These are phyloP conservation scores for Tricholoma bakamatsutake DNA, from an alignment of 768 basidiomycete species.

Conservation along the genomic window DNA sequence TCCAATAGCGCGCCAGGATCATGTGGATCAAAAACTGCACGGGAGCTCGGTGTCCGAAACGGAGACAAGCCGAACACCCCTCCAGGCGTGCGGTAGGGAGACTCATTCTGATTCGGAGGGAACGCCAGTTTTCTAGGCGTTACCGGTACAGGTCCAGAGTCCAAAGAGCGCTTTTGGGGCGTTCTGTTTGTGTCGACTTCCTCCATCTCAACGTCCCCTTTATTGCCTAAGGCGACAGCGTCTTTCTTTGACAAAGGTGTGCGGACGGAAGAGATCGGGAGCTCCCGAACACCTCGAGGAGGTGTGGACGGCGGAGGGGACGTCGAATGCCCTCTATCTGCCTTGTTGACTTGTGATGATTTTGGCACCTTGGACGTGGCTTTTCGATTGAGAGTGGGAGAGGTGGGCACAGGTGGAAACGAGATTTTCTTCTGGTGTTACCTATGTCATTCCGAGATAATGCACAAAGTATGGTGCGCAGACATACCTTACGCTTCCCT, in stretches of 20 bases:
- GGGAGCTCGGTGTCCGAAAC: slow-evolving; percentile 46
- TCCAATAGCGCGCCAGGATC: slow-evolving; percentile 64
- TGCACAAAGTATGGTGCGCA: neutral
- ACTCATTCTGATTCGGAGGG: slow-evolving; percentile 29
- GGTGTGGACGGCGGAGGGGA: slow-evolving; percentile 17
- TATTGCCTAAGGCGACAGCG: slow-evolving; percentile 22
- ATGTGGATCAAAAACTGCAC: slow-evolving; percentile 61
- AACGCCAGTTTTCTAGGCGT: slow-evolving; percentile 36
- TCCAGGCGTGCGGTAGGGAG: slow-evolving; percentile 34
- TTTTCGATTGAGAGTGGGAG: slow-evolving; percentile 40
- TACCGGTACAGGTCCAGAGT: slow-evolving; percentile 24
- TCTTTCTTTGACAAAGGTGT: slow-evolving; percentile 19
- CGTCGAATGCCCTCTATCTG: slow-evolving; percentile 7
- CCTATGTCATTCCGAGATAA: slow-evolving; percentile 9
- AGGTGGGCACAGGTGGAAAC: slow-evolving; percentile 38
- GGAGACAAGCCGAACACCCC: slow-evolving; percentile 26
- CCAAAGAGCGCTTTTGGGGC: slow-evolving; percentile 29
- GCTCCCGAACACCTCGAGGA: slow-evolving; percentile 13
- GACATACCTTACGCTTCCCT: slow-evolving; percentile 22
- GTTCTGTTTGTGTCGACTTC: slow-evolving; percentile 28
- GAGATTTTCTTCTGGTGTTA: slow-evolving; percentile 26
- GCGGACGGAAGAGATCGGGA: slow-evolving; percentile 19
- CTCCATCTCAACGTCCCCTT: slow-evolving; percentile 14
- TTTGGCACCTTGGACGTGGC: slow-evolving; percentile 11
- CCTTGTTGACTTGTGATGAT: slow-evolving; percentile 16